Percentiles rank a stretch among this genome's conserved stretches.
Conservation (phyloP, 805 yeast genomes). For the Naumovozyma dairenensis region DNA sequence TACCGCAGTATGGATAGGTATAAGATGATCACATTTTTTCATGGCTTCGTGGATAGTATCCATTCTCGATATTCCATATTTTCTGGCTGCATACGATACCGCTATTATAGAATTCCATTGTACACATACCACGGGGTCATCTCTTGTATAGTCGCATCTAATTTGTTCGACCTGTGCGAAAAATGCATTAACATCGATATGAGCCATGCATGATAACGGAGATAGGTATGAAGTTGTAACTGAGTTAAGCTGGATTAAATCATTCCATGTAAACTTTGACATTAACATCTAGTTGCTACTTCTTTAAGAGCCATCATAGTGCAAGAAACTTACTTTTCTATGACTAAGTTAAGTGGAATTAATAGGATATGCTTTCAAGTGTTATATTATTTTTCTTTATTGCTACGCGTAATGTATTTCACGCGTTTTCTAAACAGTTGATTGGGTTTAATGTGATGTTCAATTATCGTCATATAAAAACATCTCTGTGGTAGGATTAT, state of each 20-base stretch:
- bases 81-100: slow-evolving; percentile 81
- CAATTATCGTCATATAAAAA: too few species aligned
- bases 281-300: too few species aligned
- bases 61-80: slow-evolving; percentile 72
- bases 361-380: too few species aligned
- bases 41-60: slow-evolving; percentile 59
- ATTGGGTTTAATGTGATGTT: too few species aligned
- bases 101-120: slow-evolving; percentile 92
- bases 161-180: slow-evolving; percentile 90
- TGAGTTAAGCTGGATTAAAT: slow-evolving; percentile 41
- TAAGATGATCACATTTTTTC: slow-evolving; percentile 63
- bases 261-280: slow-evolving; percentile 40
- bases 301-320: too few species aligned
- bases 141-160: slow-evolving; percentile 49
- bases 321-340: too few species aligned
- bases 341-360: too few species aligned
- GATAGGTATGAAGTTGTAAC: slow-evolving; percentile 42
- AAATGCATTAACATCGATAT: slow-evolving; percentile 88
- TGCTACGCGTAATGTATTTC: too few species aligned
- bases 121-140: slow-evolving; percentile 85
- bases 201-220: slow-evolving; percentile 71
- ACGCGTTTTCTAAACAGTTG: too few species aligned
- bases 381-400: too few species aligned
- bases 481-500: too few species aligned
- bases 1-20: slow-evolving; percentile 87